A percentile compares a stretch with the other conserved stretches of the same genome.
Evolutionary conservation across 805 yeast species (phyloP).

Genomic region (Candida nemodendra): DNA sequence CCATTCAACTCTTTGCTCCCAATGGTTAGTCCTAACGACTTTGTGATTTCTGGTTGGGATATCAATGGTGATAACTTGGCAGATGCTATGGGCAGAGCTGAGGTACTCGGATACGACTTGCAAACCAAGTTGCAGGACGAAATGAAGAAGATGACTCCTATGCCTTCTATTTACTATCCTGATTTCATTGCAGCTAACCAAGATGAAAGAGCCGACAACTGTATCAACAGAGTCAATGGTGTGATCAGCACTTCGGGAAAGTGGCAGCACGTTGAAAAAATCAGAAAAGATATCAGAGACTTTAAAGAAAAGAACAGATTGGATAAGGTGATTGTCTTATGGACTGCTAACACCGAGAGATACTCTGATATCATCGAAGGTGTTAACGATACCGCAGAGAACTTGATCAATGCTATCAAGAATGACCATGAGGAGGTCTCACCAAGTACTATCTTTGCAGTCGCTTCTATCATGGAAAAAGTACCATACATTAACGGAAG

Average conservation of each 20-base stretch:
- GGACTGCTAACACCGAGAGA: slow-evolving; percentile 98
- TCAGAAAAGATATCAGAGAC: slow-evolving; percentile 77
- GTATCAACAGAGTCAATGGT: slow-evolving; percentile 59
- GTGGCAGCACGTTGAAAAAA: slow-evolving; percentile 86
- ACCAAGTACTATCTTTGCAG: slow-evolving; percentile 93
- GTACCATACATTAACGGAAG: slow-evolving; percentile 94
- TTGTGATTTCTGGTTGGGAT: slow-evolving; percentile 94
- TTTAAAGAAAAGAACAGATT: slow-evolving; percentile 71
- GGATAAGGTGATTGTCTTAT: slow-evolving; percentile 85
- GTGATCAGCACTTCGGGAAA: slow-evolving; percentile 56
- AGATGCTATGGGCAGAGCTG: slow-evolving; percentile 79
- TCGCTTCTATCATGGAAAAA: slow-evolving; percentile 85
- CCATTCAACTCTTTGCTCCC: slow-evolving; percentile 91
- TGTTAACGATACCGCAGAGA: slow-evolving; percentile 86
- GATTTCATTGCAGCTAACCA: slow-evolving; percentile 96
- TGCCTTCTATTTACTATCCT: slow-evolving; percentile 89
- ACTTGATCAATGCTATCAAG: slow-evolving; percentile 71
- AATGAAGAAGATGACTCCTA: slow-evolving; percentile 62
- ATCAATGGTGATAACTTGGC: slow-evolving; percentile 69
- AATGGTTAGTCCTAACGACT: slow-evolving; percentile 84
- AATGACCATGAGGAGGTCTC: slow-evolving; percentile 78
- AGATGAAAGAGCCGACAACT: slow-evolving; percentile 85
- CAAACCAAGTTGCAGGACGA: slow-evolving; percentile 70
- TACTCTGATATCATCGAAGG: slow-evolving; percentile 75
- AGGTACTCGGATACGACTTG: slow-evolving; percentile 82